Evolutionary conservation across 208 protist species (phyloP).

Genomic region (Acanthamoeba divionensis): DNA sequence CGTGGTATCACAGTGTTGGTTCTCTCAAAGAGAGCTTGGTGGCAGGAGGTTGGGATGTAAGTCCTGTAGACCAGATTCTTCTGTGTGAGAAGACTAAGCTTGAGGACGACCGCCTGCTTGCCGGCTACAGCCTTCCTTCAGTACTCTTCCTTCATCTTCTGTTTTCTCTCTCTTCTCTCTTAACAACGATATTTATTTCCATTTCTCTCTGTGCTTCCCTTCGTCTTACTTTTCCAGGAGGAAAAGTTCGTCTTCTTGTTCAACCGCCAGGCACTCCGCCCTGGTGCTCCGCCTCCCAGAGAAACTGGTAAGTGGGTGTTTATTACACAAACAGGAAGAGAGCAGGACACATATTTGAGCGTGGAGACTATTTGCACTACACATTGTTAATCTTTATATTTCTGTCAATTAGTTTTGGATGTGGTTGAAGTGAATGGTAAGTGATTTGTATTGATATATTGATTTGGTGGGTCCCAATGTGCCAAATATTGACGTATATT

Average conservation of each 20-base stretch:
- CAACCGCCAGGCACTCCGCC: background rate
- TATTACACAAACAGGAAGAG: no score
- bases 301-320: background rate
- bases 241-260: slow-evolving; percentile 10
- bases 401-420: background rate
- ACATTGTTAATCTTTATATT: background rate
- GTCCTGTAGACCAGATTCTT: background rate
- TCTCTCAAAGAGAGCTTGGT: background rate
- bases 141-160: background rate
- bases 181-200: background rate
- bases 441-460: background rate
- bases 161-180: background rate
- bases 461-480: background rate
- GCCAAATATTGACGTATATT: background rate
- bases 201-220: background rate
- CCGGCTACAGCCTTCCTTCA: background rate
- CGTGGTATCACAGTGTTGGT: background rate
- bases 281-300: background rate
- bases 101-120: background rate
- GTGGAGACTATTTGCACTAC: background rate
- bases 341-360: background rate
- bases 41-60: background rate
- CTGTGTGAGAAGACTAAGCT: background rate
- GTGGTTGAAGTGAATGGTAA: background rate
- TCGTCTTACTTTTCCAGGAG: background rate